Percentiles rank a stretch among this genome's conserved stretches.
phyloP scores from a whole-genome alignment of 75 land plant species.

The Pseudotsuga menziesii region DNA sequence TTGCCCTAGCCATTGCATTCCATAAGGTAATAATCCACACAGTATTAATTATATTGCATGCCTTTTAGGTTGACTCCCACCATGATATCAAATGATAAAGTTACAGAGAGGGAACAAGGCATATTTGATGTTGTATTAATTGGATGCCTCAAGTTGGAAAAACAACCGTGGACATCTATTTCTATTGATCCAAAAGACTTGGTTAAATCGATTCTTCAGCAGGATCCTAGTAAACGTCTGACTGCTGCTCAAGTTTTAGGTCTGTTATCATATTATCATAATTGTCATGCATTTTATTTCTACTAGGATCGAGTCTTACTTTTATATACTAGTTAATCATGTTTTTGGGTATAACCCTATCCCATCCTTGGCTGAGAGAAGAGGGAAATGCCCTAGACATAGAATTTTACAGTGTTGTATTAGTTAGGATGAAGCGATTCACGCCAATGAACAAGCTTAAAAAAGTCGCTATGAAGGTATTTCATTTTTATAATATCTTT shows the following conservation, averaged over 20 bases:
- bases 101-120: conserved; percentile 14
- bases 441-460: conserved; percentile 95
- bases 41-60: not conserved
- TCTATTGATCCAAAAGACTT: conserved; percentile 59
- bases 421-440: conserved; percentile 93
- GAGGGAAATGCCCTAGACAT: conserved; percentile 89
- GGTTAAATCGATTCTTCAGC: conserved; percentile 62
- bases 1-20: too few relatives aligned
- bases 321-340: not conserved
- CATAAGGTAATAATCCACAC: too few relatives aligned
- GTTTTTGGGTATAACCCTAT: conserved; percentile 20
- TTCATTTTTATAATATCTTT: not conserved
- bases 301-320: not conserved
- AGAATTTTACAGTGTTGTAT: conserved; percentile 81
- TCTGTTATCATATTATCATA: conserved; percentile 17
- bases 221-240: conserved; percentile 52
- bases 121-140: not conserved
- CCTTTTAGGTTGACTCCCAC: not conserved
- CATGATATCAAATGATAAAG: not conserved
- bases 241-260: conserved; percentile 75
- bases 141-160: not conserved
- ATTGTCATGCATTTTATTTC: not conserved
- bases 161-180: not conserved
- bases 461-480: conserved; percentile 87
- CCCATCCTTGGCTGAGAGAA: conserved; percentile 87